Evolutionary conservation across 2,329 filamentous ascomycete genomes (phyloP), one percentile per base, ranked within the genome.

Genomic region (Pyricularia sp.): DNA sequence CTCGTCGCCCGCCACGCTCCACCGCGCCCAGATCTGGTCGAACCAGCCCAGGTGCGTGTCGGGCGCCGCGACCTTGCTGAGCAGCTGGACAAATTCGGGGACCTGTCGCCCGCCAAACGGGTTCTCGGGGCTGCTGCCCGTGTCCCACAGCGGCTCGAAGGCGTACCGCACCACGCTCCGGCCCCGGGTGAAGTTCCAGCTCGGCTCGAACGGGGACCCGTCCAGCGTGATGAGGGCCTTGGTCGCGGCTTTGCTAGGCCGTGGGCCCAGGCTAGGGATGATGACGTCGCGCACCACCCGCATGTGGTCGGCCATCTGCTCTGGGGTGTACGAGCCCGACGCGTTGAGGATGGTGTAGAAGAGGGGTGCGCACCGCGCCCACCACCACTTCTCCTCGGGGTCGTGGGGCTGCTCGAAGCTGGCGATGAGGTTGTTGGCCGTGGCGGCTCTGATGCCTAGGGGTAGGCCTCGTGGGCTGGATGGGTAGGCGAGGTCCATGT

Each of bases 51-150:
- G 42, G 85, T 76, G 74, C n/a, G 73, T 70, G 64, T 70, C 72
- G 0, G 33, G 33, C 30, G 74, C 72, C 10, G 70, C 73, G n/a
- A 72, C 73, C 14, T 64, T 12, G 83, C 84, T 77, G 87, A 89
- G 73, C 79, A 87, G 69, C 0, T 73, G 73, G 5, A 75, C 64
- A 12, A 71, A 66, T 4, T 50, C 66, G 25, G 66, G 36, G 6
- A 69, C 12, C 26, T 58, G 31, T 30, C 66, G 66, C 4, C 61
- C 70, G 6, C 63, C 59, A 64, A 70, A 69, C 2, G 68, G 68
- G 31, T 70, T 63, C 61, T 55, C 68, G 26, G 68, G 36, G 3
- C 12, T 12, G 10, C 33, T 66, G 30, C 23, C 69, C 69, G 23
- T 63, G 14, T 63, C 42, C 28, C 69, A 50, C 0, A 71, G 66